Percentiles rank a stretch among this genome's conserved stretches.
phyloP scores from a whole-genome alignment of 1,284 basidiomycete genomes.

The Thelephora terrestris region DNA sequence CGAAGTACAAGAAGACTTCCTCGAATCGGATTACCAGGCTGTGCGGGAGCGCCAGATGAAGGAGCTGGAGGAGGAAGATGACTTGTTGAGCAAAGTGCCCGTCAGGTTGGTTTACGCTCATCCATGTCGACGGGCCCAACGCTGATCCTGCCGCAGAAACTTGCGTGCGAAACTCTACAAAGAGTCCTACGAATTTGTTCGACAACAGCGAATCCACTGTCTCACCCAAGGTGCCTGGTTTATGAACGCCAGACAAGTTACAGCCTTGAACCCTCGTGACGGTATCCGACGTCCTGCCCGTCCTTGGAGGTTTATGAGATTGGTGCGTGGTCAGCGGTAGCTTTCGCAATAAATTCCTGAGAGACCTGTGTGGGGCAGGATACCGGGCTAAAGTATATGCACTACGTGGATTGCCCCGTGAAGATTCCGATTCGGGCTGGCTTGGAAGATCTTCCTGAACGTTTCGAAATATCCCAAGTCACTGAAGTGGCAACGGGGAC shows the following conservation, averaged over 20 bases:
- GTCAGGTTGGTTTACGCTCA: conserved; percentile 54
- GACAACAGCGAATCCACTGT: conserved; percentile 85
- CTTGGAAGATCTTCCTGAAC: conserved; percentile 78
- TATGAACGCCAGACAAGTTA: conserved; percentile 55
- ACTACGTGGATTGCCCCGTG: conserved; percentile 71
- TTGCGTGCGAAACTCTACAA: conserved; percentile 80
- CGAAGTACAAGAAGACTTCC: conserved; percentile 78
- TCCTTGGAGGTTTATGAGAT: conserved; percentile 71
- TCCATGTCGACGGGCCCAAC: not conserved
- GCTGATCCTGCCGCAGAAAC: conserved; percentile 40
- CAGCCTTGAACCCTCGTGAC: conserved; percentile 37
- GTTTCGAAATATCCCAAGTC: conserved; percentile 72
- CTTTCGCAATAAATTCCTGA: not conserved
- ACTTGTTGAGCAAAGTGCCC: conserved; percentile 75
- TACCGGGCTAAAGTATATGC: conserved; percentile 65
- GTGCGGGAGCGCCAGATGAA: conserved; percentile 92
- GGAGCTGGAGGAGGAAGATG: conserved; percentile 87
- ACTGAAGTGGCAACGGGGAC: conserved; percentile 73
- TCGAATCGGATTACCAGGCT: conserved; percentile 77
- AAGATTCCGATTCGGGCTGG: conserved; percentile 74
- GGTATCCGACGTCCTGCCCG: conserved; percentile 43
- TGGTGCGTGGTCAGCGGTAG: conserved; percentile 34
- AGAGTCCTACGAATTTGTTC: conserved; percentile 89
- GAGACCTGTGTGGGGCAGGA: conserved; percentile 35
- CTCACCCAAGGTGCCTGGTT: conserved; percentile 90